Evolutionary conservation across 1,284 basidiomycete species (phyloP).

Genomic region (Takashimella koratensis): DNA sequence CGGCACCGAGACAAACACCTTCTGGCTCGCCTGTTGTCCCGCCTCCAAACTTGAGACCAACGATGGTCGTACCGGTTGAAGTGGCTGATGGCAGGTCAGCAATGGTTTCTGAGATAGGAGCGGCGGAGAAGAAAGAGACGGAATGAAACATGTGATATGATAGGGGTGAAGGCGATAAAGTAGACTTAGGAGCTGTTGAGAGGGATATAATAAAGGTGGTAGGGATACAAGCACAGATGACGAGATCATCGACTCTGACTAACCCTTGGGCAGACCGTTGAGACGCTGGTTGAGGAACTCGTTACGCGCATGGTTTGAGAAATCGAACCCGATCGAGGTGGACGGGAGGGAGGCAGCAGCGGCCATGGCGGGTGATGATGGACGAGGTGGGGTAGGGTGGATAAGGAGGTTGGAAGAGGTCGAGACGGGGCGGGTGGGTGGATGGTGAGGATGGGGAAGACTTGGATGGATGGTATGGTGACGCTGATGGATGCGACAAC

Average conservation of each 20-base stretch:
- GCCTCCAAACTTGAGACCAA: slow-evolving; percentile 77
- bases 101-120: not conserved
- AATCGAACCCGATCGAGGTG: slow-evolving; percentile 61
- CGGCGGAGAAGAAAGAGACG: not conserved
- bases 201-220: no score
- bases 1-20: slow-evolving; percentile 92
- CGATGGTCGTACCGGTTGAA: slow-evolving; percentile 94
- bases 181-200: no score
- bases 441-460: slow-evolving; percentile 1
- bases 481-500: not conserved
- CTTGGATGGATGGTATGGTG: not conserved
- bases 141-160: not conserved
- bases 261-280: slow-evolving; percentile 51
- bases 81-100: slow-evolving; percentile 60
- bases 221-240: no score
- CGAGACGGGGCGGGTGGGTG: not conserved
- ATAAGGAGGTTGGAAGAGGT: not conserved
- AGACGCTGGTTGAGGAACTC: slow-evolving; percentile 58
- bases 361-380: slow-evolving; percentile 21
- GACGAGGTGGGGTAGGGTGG: not conserved
- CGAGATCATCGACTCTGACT: no score
- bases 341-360: slow-evolving; percentile 23
- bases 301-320: slow-evolving; percentile 71
- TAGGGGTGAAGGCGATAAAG: not conserved
- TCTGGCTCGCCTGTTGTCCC: slow-evolving; percentile 59